Evolutionary conservation across 2,329 filamentous ascomycete species (phyloP), one percentile per base, ranked within the genome.

Genomic region (Fusarium palustre): DNA sequence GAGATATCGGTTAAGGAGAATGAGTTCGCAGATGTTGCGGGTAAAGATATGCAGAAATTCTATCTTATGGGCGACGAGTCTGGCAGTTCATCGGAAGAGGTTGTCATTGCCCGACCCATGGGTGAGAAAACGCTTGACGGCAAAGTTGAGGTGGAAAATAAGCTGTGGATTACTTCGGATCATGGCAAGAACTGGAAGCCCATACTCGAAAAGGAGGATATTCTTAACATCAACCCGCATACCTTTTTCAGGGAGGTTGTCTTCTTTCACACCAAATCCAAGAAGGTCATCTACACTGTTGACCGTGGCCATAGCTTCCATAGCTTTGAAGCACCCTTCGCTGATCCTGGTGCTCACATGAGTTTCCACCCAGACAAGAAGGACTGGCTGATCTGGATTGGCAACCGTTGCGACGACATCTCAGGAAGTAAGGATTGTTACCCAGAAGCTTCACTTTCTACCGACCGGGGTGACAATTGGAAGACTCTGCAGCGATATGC

Each of bases 351-450:
- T 5, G 76, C 82, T 9, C 85, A 88, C 20, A 85, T 94, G 42
- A 84, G 85, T 36, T 99, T 99, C 81, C 96, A 99, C 74, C 92
- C 94, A 2, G 88, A 91, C 71, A 88, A 91, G 74, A 91, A 91
- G 76, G 92, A 97, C 74, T 97, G 94, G 93, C 84, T 98, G 43
- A 92, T 99, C 65, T 98, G 94, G 94, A 88, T 91, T 49, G 95
- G 94, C 39, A 82, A 89, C 68, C 87, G 91, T 66, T 97, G 93
- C 76, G 87, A 89, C 43, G 79, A 78, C 33, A 77, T 81, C 5
- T 83, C 83, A 13, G 78, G 79, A 9, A 81, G 79, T 18, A 80
- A 82, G 31, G 78, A 87, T 34, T 97, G 94, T 78, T 90, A 92
- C 73, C 84, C 84, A 1, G 88, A 92, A 66, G 93, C 94, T 3